Conservation (phyloP, 495 filamentous ascomycete species). For the Daldinia concentrica region DNA sequence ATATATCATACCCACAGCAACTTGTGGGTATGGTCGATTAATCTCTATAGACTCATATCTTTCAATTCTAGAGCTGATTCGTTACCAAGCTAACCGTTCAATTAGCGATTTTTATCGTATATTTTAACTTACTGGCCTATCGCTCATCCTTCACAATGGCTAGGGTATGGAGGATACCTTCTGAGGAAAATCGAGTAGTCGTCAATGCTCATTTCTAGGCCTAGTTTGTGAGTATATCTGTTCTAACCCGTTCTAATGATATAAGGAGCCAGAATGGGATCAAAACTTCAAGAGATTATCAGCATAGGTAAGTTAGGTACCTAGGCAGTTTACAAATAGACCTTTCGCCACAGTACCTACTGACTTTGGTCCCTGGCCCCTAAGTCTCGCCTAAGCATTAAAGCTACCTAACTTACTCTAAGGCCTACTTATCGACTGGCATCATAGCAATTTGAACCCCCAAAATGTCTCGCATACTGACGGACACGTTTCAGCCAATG, state of each 20-base stretch:
- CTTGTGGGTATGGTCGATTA: slow-evolving; percentile 17
- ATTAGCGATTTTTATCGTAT: slow-evolving; percentile 7
- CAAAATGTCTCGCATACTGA: slow-evolving; percentile 40
- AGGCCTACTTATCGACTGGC: not conserved
- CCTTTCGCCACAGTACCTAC: not conserved
- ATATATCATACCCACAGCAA: slow-evolving; percentile 17
- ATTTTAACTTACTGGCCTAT: slow-evolving; percentile 20
- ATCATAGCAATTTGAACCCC: slow-evolving; percentile 27
- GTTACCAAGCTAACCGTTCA: slow-evolving; percentile 20
- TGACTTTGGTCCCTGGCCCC: not conserved
- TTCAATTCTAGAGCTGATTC: slow-evolving; percentile 14
- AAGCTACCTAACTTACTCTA: not conserved
- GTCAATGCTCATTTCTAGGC: not conserved
- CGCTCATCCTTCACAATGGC: not conserved
- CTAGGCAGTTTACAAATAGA: not conserved
- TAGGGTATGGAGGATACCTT: slow-evolving; percentile 5
- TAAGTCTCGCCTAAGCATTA: not conserved
- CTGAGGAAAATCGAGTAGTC: not conserved
- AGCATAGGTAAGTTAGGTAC: not conserved
- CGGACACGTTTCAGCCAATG: slow-evolving; percentile 41
- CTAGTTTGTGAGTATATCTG: not conserved
- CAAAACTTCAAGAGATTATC: not conserved
- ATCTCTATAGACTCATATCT: slow-evolving; percentile 22
- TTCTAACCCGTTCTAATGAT: not conserved
- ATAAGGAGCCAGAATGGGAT: not conserved